Evolutionary conservation across 768 basidiomycete species (phyloP).

Genomic region (Tulasnella sp.): DNA sequence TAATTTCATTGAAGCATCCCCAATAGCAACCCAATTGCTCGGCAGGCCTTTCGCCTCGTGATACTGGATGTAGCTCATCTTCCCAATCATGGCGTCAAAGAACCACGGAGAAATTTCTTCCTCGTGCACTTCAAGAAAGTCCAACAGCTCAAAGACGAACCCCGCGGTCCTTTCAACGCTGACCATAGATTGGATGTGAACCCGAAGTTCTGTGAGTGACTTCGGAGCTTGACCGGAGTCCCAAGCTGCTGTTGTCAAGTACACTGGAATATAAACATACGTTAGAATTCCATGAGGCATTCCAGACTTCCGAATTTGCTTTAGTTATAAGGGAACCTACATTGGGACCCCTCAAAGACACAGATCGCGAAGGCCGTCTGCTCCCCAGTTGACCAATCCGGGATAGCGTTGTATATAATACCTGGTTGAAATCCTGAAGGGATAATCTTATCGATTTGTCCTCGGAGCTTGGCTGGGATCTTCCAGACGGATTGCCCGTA

Average conservation of each 20-base stretch:
- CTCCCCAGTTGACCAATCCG: background rate
- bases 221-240: background rate
- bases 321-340: too few species aligned
- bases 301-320: too few species aligned
- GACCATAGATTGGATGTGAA: background rate
- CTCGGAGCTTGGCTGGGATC: background rate
- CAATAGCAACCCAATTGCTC: slow-evolving; percentile 2
- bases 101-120: background rate
- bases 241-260: background rate
- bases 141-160: background rate
- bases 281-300: too few species aligned
- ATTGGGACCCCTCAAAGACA: background rate
- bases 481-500: background rate
- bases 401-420: background rate
- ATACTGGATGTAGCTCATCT: slow-evolving; percentile 1
- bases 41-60: slow-evolving; percentile 1
- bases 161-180: background rate
- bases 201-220: background rate
- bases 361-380: background rate
- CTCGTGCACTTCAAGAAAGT: slow-evolving; percentile 9
- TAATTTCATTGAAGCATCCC: slow-evolving; percentile 8
- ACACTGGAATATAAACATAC: background rate
- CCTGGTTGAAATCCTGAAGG: background rate
- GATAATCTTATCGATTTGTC: background rate
- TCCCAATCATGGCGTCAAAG: background rate